Evolutionary conservation across 106 monocot genomes (phyloP).

Genomic region (Dendrobium chrysotoxum): DNA sequence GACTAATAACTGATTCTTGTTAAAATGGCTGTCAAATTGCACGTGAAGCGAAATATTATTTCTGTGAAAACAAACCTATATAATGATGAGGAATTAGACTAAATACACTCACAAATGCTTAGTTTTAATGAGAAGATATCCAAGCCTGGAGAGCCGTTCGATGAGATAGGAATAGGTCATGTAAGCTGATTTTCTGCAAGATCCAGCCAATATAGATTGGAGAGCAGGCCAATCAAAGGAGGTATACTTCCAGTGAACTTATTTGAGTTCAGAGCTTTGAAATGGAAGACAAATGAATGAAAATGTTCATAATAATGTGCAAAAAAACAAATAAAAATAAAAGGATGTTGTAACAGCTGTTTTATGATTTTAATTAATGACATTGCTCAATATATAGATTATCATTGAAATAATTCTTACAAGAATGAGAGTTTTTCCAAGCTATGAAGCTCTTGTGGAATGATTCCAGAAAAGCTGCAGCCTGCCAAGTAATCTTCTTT

Average conservation of each 20-base stretch:
- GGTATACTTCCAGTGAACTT: constrained; percentile 52
- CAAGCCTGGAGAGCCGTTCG: constrained; percentile 30
- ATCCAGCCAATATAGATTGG: constrained; percentile 48
- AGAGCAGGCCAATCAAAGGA: constrained; percentile 40
- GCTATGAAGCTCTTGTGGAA: constrained; percentile 61
- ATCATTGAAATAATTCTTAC: constrained; percentile 33
- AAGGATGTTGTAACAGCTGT: not conserved
- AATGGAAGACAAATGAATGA: not conserved
- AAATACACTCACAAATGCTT: constrained; percentile 55
- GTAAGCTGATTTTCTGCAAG: constrained; percentile 55
- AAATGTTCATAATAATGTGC: not conserved
- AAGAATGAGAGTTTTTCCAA: constrained; percentile 45
- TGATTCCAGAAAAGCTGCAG: constrained; percentile 63
- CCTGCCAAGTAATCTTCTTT: constrained; percentile 47
- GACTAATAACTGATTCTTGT: constrained; percentile 55
- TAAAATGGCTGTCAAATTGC: constrained; percentile 65
- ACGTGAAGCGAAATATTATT: not conserved
- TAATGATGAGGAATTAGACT: not conserved
- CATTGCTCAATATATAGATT: not conserved
- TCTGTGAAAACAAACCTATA: not conserved
- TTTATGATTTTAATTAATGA: not conserved
- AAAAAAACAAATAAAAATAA: not conserved
- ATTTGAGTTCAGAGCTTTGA: constrained; percentile 60
- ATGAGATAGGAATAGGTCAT: constrained; percentile 47
- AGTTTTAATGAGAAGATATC: constrained; percentile 42